Evolutionary conservation across 768 basidiomycete species (phyloP).

Genomic region (Suillus subaureus): DNA sequence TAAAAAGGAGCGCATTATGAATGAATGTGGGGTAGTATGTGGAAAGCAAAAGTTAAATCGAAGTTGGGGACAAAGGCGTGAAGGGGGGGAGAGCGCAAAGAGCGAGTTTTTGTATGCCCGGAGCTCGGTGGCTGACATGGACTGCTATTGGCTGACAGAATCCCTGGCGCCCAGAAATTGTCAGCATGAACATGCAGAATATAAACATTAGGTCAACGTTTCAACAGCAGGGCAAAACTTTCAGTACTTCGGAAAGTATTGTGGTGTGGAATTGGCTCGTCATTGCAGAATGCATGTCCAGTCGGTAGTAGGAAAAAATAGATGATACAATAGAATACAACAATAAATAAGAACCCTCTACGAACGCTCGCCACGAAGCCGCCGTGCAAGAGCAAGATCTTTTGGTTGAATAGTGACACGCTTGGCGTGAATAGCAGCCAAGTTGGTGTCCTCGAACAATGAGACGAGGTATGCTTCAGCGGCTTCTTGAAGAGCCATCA

Average conservation of each 20-base stretch:
- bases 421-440: conserved; percentile 87
- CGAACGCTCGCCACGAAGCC: conserved; percentile 78
- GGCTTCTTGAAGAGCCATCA: conserved; percentile 86
- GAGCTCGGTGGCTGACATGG: conserved; percentile 5
- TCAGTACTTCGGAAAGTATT: too few species aligned
- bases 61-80: background rate
- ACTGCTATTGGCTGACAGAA: background rate
- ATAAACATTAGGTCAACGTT: too few species aligned
- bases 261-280: background rate
- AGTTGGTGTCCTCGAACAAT: conserved; percentile 79
- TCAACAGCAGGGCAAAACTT: too few species aligned
- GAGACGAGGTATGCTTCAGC: conserved; percentile 82
- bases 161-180: background rate
- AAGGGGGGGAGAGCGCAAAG: background rate
- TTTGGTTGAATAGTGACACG: conserved; percentile 86
- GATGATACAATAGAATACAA: conserved; percentile 29
- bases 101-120: background rate
- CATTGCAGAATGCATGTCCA: background rate
- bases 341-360: conserved; percentile 31
- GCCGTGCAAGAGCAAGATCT: conserved; percentile 79
- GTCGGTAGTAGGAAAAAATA: conserved; percentile 5
- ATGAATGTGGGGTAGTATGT: conserved; percentile 13
- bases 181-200: too few species aligned
- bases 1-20: conserved; percentile 24
- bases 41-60: background rate